phyloP scores from a whole-genome alignment of 176 grass and related monocot species.

The Rhynchospora breviuscula region DNA sequence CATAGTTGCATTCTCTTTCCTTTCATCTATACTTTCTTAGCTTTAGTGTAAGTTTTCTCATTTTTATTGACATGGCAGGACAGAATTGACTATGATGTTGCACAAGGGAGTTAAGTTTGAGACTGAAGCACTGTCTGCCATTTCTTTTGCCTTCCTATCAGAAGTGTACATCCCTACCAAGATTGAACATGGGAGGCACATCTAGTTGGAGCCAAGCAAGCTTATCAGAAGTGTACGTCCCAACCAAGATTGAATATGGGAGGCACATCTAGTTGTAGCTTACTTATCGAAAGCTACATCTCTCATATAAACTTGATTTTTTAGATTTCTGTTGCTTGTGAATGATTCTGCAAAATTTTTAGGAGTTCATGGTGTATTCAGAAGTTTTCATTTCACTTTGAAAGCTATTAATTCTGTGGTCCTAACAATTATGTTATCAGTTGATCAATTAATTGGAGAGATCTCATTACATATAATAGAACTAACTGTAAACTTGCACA shows the following conservation, averaged over 20 bases:
- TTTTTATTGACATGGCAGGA: slow-evolving; percentile 34
- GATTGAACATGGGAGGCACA: slow-evolving; percentile 59
- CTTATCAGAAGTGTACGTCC: slow-evolving; percentile 67
- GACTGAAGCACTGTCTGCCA: slow-evolving; percentile 77
- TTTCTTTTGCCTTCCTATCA: slow-evolving; percentile 82
- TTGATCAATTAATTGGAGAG: neutral
- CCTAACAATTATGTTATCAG: neutral
- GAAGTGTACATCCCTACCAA: slow-evolving; percentile 67
- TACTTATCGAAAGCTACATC: slow-evolving; percentile 8
- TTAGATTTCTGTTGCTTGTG: neutral
- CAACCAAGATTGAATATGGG: slow-evolving; percentile 62
- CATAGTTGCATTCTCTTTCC: neutral
- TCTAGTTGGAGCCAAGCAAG: slow-evolving; percentile 29
- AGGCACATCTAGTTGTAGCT: slow-evolving; percentile 36
- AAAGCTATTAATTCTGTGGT: neutral
- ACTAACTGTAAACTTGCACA: neutral
- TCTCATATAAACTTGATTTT: neutral
- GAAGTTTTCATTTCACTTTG: neutral
- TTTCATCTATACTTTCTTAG: slow-evolving; percentile 18
- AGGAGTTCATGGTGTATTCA: neutral
- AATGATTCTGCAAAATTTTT: neutral
- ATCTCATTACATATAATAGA: neutral
- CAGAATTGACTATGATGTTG: slow-evolving; percentile 72
- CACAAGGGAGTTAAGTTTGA: slow-evolving; percentile 91
- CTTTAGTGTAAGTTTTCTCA: neutral